Base-by-base conservation (phyloP, 192 early-diverging fungal species). In the Coemansia sp. region DNA sequence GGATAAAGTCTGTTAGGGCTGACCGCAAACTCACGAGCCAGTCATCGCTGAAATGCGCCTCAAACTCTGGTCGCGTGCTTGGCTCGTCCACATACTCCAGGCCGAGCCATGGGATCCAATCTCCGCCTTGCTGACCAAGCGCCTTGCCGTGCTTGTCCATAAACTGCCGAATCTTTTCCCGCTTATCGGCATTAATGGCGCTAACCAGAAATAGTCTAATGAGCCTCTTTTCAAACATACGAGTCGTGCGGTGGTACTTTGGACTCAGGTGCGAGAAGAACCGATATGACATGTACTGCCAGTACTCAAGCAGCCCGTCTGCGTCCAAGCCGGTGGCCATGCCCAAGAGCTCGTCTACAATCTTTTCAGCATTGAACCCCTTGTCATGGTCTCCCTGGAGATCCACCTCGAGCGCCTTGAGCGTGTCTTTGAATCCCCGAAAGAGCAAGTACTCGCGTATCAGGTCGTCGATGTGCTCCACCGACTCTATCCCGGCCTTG, bases 91-190 rank as follows among this genome's bases (percentile, higher is more conserved):
- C 62, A 52, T 82, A 76, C 66, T 82, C 79, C 6, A 82, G 47
- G 6, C 68, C 79, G 12, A 82, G 74, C 79, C 79, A 82, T 14
- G 79, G 79, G n/a, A 82, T 63, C 79, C 79, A 82, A 62, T 82
- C 79, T 50, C 77, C 77, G 43, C 70, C 73, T 42, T 82, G 79
- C 68, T 76, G 74, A 2, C 74, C 74, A 16, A 82, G 74, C 56
- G 52, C 33, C 7, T 39, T 57, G 21, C 79, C 79, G 28, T 82
- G 70, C 48, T 37, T 50, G 21, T 63, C 68, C 70, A 82, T 73
- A 25, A 73, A 82, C 53, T 33, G 52, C 0, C 79, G 79, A 20
- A 82, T 62, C 18, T 23, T 45, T 6, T 21, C 23, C 26, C 70
- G 70, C 68, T 61, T 42, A 11, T 38, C 63, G 21, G 56, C 48